Percentiles rank a stretch among this genome's conserved stretches.
These are phyloP conservation scores for Tardiomyces blankii DNA, from an alignment of 1,139 yeast species.

Conservation along the genomic window DNA sequence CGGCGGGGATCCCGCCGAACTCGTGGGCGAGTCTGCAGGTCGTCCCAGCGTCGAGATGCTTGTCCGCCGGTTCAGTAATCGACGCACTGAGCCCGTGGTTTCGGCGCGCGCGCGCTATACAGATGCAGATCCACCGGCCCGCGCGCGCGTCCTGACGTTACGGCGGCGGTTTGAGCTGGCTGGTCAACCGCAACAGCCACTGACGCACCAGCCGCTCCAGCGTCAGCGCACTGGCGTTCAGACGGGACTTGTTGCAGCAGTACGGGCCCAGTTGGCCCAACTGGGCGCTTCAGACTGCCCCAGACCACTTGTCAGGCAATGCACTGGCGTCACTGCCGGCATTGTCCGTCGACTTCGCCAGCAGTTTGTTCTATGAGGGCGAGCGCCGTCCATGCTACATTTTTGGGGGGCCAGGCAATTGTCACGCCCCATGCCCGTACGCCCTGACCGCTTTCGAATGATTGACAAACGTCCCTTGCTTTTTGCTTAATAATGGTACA, in stretches of 20 bases:
- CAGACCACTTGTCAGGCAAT: neutral
- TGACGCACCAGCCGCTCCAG: neutral
- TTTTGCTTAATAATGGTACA: too few relatives aligned
- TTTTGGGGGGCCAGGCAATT: too few relatives aligned
- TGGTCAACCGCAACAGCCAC: neutral
- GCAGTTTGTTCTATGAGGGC: neutral
- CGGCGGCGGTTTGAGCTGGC: neutral
- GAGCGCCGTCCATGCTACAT: too few relatives aligned
- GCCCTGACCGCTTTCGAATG: too few relatives aligned
- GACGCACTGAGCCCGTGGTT: slow-evolving; percentile 1
- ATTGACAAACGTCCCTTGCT: too few relatives aligned
- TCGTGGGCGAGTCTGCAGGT: neutral
- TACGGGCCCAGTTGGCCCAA: neutral
- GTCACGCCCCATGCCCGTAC: too few relatives aligned
- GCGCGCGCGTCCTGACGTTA: slow-evolving; percentile 2
- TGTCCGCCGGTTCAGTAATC: slow-evolving; percentile 1
- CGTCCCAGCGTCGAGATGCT: neutral
- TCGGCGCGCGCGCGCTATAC: slow-evolving; percentile 2
- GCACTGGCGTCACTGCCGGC: neutral
- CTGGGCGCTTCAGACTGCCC: neutral
- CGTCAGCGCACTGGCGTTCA: neutral
- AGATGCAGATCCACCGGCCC: slow-evolving; percentile 4
- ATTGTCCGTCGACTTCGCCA: neutral
- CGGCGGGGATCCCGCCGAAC: neutral
- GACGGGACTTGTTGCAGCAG: neutral